Conservation (phyloP, 257 asterid species). For the Dorcoceras hygrometricum region DNA sequence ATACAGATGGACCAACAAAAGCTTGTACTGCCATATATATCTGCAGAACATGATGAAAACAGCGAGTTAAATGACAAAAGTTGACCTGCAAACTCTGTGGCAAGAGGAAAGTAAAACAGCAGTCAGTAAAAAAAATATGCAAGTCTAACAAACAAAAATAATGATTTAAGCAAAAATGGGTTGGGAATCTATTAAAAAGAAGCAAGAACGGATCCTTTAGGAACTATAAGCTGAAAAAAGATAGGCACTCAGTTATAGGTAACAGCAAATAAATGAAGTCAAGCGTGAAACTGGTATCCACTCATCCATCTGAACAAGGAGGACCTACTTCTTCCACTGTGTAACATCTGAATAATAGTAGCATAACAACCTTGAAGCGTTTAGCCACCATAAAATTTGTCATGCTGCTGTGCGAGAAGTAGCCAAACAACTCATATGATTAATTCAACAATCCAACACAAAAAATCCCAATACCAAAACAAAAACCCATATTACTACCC, state of each 20-base stretch:
- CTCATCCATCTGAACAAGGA: neutral
- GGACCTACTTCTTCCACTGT: neutral
- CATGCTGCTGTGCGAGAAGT: neutral
- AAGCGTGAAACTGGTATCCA: neutral
- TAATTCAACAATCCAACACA: neutral
- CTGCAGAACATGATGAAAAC: slow-evolving; percentile 42
- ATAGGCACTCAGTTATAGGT: neutral
- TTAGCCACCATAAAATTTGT: neutral
- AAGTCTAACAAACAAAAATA: neutral
- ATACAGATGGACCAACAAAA: slow-evolving; percentile 80
- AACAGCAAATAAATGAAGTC: neutral
- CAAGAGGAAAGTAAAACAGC: neutral
- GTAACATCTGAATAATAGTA: neutral
- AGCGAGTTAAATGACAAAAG: neutral
- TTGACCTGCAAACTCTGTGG: neutral
- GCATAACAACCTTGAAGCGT: neutral
- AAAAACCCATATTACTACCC: slow-evolving; percentile 10
- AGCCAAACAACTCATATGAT: neutral
- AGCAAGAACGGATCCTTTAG: neutral
- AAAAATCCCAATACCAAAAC: neutral
- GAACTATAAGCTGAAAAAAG: neutral
- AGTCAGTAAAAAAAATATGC: neutral
- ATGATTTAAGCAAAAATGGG: neutral
- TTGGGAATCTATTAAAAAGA: neutral
- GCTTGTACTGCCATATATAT: slow-evolving; percentile 82